A percentile compares a stretch with the other conserved stretches of the same genome.
These are phyloP conservation scores for Vigna radiata DNA, from an alignment of 306 rosid species.

Conservation along the genomic window DNA sequence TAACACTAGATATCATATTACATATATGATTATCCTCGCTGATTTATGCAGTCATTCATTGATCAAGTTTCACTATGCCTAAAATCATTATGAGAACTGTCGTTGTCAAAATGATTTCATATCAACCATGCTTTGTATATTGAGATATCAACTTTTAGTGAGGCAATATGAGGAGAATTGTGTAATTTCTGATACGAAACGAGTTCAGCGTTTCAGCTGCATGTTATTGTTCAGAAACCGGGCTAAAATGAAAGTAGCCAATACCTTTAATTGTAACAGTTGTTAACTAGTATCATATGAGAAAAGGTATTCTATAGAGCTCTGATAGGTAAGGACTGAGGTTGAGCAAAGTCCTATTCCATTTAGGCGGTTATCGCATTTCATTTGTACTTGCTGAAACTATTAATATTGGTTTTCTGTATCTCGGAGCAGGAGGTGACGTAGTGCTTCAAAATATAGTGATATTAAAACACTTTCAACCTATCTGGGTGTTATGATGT, in stretches of 20 bases:
- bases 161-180: conserved; percentile 1
- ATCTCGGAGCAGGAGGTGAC: conserved; percentile 65
- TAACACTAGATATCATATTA: conserved; percentile 12
- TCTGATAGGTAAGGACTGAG: neutral
- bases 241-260: neutral
- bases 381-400: neutral
- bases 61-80: neutral
- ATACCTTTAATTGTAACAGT: conserved; percentile 1
- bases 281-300: neutral
- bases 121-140: conserved; percentile 29
- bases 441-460: conserved; percentile 73
- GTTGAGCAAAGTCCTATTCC: neutral
- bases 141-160: conserved; percentile 22
- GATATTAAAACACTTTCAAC: conserved; percentile 63
- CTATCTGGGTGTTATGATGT: conserved; percentile 80
- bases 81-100: conserved; percentile 5
- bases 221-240: conserved; percentile 8
- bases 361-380: neutral
- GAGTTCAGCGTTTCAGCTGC: neutral
- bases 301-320: neutral
- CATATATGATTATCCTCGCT: conserved; percentile 8
- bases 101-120: conserved; percentile 21
- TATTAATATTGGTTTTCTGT: conserved; percentile 32
- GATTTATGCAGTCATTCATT: conserved; percentile 8
- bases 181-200: conserved; percentile 18